phyloP scores from a whole-genome alignment of 345 rosid genomes.

The Excoecaria cochinchinensis region DNA sequence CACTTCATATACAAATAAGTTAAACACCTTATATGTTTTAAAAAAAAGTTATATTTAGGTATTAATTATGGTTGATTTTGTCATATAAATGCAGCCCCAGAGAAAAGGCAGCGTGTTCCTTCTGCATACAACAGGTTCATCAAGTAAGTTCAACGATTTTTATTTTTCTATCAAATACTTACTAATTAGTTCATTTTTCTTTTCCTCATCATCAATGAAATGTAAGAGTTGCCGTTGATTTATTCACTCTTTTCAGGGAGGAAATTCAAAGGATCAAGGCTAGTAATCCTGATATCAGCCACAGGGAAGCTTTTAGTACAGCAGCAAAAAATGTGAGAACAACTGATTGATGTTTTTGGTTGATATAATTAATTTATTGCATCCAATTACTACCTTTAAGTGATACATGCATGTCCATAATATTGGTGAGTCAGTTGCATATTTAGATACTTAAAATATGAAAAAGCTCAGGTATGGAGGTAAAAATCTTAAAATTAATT shows the following conservation, averaged over 20 bases:
- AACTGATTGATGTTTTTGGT: background rate
- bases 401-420: too few relatives aligned
- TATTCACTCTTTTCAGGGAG: slow-evolving; percentile 49
- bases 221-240: background rate
- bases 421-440: too few relatives aligned
- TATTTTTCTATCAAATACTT: background rate
- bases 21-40: background rate
- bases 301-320: slow-evolving; percentile 96
- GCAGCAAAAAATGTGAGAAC: slow-evolving; percentile 93
- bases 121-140: slow-evolving; percentile 97
- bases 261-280: slow-evolving; percentile 98
- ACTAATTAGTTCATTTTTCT: background rate
- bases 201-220: background rate
- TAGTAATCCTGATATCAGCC: slow-evolving; percentile 89
- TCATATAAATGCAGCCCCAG: slow-evolving; percentile 67
- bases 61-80: background rate
- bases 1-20: background rate
- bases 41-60: too few relatives aligned
- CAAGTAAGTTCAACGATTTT: slow-evolving; percentile 50
- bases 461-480: too few relatives aligned
- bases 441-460: too few relatives aligned
- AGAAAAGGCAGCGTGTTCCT: slow-evolving; percentile 97
- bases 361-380: background rate
- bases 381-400: too few relatives aligned
- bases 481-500: too few relatives aligned